Evolutionary conservation across 805 yeast genomes (phyloP), one percentile per base, ranked within the genome.

Genomic region (Starmera amethionina): DNA sequence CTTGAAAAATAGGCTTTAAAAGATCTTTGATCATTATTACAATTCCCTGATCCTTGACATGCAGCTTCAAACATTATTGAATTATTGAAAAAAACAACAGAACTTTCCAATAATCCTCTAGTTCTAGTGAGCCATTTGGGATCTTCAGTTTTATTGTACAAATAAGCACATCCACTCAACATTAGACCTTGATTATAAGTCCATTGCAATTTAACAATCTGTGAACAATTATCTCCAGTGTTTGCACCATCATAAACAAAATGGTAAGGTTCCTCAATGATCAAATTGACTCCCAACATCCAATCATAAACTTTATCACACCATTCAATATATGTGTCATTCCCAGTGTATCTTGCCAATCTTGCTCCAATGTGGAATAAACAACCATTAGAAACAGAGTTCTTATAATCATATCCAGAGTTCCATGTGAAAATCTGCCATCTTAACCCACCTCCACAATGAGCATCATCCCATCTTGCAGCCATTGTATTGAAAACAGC

Each of bases 341-440:
- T 86, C 10, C 65, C 64, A 3, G 93, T 82, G 62, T 79, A 87
- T 51, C 94, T 72, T 3, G 89, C 90, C 49, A 86, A 71, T 47
- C 96, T 72, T 3, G 95, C 93, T 19, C 86, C 89, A 34, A 86
- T 63, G 48, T 81, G 78, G 71, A 87, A 85, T 40, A 87, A 61
- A 48, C 84, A 76, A 3, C 94, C 94, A 58, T 85, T 86, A n/a
- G 93, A 73, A 48, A 86, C 83, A n/a, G 89, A 64, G 63, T 87
- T 87, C 59, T 86, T 86, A 63, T 86, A 86, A 58, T 82, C 78
- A 59, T 85, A 86, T 45, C 96, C 96, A 8, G 84, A 68, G 59
- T 87, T 87, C 87, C 88, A 86, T 40, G 81, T 72, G 63, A 82
- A 87, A 48, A 86, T 87, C 66, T 86, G 96, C 96, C 96, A 86